Evolutionary conservation across 2,329 filamentous ascomycete species (phyloP).

Genomic region (Chaetomiaceae sp.): DNA sequence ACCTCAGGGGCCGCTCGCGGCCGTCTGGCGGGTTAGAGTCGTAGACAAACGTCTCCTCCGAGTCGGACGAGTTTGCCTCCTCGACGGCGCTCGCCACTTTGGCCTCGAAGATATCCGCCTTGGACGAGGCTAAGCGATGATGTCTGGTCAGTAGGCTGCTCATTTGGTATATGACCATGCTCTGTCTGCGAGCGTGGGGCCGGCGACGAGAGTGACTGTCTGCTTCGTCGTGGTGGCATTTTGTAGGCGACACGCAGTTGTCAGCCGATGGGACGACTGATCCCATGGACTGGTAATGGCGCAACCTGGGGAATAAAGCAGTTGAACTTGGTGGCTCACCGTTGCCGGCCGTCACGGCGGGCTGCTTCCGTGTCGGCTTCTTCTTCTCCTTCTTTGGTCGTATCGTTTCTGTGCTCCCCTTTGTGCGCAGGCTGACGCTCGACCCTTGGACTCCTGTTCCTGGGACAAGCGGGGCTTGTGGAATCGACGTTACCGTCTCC

Average conservation of each 20-base stretch:
- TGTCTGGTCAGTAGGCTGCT: slow-evolving; percentile 42
- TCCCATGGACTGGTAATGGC: slow-evolving; percentile 39
- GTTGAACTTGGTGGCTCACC: slow-evolving; percentile 50
- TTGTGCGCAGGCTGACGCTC: slow-evolving; percentile 72
- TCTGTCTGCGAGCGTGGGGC: slow-evolving; percentile 27
- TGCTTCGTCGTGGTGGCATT: slow-evolving; percentile 31
- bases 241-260: slow-evolving; percentile 33
- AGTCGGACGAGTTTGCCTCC: slow-evolving; percentile 93
- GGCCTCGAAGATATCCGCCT: slow-evolving; percentile 96
- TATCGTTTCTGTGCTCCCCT: slow-evolving; percentile 93
- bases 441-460: slow-evolving; percentile 59
- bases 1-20: slow-evolving; percentile 61
- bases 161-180: slow-evolving; percentile 35
- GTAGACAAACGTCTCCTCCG: slow-evolving; percentile 97
- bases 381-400: slow-evolving; percentile 91
- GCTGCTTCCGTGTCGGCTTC: slow-evolving; percentile 68
- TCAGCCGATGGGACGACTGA: slow-evolving; percentile 32
- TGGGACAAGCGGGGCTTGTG: slow-evolving; percentile 69
- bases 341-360: slow-evolving; percentile 64
- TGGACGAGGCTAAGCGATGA: slow-evolving; percentile 67
- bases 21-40: slow-evolving; percentile 86
- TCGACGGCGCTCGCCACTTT: slow-evolving; percentile 95
- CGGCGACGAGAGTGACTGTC: slow-evolving; percentile 25
- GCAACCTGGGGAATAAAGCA: slow-evolving; percentile 32
- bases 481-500: slow-evolving; percentile 87